Conservation (phyloP, 2,329 filamentous ascomycete genomes). For the Talaromyces verruculosus region DNA sequence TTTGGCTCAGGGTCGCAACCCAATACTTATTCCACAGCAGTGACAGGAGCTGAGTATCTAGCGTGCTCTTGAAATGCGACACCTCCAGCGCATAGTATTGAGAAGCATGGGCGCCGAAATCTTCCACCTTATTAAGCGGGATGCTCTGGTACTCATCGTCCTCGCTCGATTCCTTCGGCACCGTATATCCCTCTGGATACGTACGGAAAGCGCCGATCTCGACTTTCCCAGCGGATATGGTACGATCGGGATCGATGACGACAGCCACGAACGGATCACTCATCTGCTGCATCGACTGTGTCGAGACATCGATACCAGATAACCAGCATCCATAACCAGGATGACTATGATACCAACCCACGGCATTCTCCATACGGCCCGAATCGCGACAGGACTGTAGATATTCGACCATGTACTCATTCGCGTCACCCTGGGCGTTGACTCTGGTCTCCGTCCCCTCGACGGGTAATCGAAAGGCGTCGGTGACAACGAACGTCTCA, state of each 20-base stretch:
- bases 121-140: slow-evolving; percentile 87
- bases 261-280: slow-evolving; percentile 92
- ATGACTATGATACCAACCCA: slow-evolving; percentile 98
- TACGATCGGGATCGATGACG: slow-evolving; percentile 94
- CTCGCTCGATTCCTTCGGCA: slow-evolving; percentile 49
- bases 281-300: slow-evolving; percentile 84
- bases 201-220: slow-evolving; percentile 97
- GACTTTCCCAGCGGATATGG: slow-evolving; percentile 89
- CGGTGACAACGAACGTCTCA: slow-evolving; percentile 84
- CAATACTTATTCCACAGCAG: slow-evolving; percentile 95
- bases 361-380: slow-evolving; percentile 82
- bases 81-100: slow-evolving; percentile 91
- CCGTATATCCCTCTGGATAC: slow-evolving; percentile 72
- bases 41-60: slow-evolving; percentile 83
- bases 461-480: slow-evolving; percentile 89
- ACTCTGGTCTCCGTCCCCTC: slow-evolving; percentile 98
- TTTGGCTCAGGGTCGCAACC: slow-evolving; percentile 93
- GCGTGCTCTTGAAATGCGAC: slow-evolving; percentile 88
- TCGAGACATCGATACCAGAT: slow-evolving; percentile 90
- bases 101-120: slow-evolving; percentile 89
- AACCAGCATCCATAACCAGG: slow-evolving; percentile 98
- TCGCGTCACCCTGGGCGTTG: slow-evolving; percentile 91
- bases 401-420: slow-evolving; percentile 94
- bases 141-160: slow-evolving; percentile 58
- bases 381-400: slow-evolving; percentile 71